Base-by-base conservation (phyloP, 2,329 filamentous ascomycete genomes). In the Aspergillus novoparasiticus region DNA sequence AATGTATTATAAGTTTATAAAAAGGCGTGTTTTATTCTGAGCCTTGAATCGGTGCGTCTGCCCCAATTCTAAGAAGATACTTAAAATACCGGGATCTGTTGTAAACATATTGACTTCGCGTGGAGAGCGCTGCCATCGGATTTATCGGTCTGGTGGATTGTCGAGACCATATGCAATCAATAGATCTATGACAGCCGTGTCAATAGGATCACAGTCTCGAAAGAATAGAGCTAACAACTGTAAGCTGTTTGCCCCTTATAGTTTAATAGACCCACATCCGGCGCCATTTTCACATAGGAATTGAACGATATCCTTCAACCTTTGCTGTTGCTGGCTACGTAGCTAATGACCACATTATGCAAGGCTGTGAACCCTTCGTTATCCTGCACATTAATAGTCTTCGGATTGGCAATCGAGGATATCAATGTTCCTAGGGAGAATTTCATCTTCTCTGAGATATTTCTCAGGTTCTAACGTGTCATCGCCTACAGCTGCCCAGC, bases 401-500 rank as follows among this genome's bases (percentile, higher is more conserved):
- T 46, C 43, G 43, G 19, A 46, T 46, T 46, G 4, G 19, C n/a
- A 23, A 21, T 23, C 2, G 3, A 46, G 4, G 10, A 14, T 23
- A 46, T 9, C n/a, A 46, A n/a, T 5, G 23, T 23, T 6, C 2
- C 21, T 23, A 23, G 43, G 4, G n/a, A 12, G 3, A 1, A 46
- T n/a, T 3, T 46, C 4, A 9, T 46, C 10, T 11, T 46, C 16
- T 41, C 16, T 9, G 8, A 41, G 3, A 41, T 41, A 19, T 41
- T 3, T 41, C 36, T 19, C 36, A 3, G 3, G 36, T 41, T 41
- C n/a, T n/a, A 12, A 11, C 2, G 1, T 46, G 2, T 23, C 14
- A 28, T 26, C 26, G 6, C 36, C 60, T 26, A 57, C 50, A 19
- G 60, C 50, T 36, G 50, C 59, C 55, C 57, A 64, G 39, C 61